These are phyloP conservation scores for Rhynchosporium agropyri DNA, from an alignment of 2,329 filamentous ascomycete species.

Conservation along the genomic window DNA sequence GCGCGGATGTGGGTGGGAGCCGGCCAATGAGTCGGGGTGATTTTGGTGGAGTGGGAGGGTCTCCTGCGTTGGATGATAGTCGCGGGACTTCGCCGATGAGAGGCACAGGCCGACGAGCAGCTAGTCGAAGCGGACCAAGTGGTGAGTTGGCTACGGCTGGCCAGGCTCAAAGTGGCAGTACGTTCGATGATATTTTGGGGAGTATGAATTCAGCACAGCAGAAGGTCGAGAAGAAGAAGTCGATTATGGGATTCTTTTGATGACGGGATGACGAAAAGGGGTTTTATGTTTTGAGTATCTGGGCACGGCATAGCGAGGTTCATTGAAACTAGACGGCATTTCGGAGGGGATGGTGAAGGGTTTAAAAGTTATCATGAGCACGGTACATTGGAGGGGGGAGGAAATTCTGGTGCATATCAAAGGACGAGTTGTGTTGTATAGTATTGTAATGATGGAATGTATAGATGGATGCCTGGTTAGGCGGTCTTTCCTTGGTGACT, in stretches of 20 bases:
- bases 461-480: too few species aligned
- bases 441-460: too few species aligned
- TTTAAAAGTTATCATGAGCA: too few species aligned
- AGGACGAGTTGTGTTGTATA: too few species aligned
- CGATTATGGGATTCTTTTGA: conserved; percentile 15
- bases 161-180: conserved; percentile 34
- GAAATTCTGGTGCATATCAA: too few species aligned
- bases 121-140: not conserved
- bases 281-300: not conserved
- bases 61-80: conserved; percentile 2
- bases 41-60: not conserved
- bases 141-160: not conserved
- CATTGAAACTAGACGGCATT: not conserved
- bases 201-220: conserved; percentile 25
- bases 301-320: not conserved
- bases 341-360: too few species aligned
- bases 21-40: conserved; percentile 12
- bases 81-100: conserved; percentile 7
- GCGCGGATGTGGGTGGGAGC: not conserved
- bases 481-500: too few species aligned
- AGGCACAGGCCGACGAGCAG: conserved; percentile 3
- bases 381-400: too few species aligned
- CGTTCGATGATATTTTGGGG: conserved; percentile 54
- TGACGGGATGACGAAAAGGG: too few species aligned
- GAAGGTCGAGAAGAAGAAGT: conserved; percentile 16